phyloP scores from a whole-genome alignment of 352 stramenopile genomes.

The Phytophthora europaea region DNA sequence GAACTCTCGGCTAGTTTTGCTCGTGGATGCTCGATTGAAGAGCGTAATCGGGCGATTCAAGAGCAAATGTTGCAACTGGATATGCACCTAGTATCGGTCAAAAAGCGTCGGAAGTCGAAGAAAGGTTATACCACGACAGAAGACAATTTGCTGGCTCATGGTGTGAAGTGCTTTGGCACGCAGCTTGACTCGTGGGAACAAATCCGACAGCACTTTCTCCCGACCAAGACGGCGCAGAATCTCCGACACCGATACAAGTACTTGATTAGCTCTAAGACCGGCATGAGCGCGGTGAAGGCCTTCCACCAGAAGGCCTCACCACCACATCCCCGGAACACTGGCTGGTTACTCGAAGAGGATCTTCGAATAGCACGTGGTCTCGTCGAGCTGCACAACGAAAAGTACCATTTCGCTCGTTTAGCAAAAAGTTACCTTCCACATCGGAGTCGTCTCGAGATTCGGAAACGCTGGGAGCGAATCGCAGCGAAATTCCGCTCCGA shows the following conservation, averaged over 20 bases:
- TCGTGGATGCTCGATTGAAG: slow-evolving; percentile 52
- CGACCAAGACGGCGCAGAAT: slow-evolving; percentile 56
- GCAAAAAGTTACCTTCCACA: slow-evolving; percentile 71
- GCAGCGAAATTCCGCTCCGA: slow-evolving; percentile 42
- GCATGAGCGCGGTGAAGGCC: slow-evolving; percentile 68
- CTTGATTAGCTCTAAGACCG: slow-evolving; percentile 68
- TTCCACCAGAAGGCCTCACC: slow-evolving; percentile 55
- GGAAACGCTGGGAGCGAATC: slow-evolving; percentile 72
- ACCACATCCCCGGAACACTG: slow-evolving; percentile 41
- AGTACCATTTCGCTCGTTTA: slow-evolving; percentile 69
- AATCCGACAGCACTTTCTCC: slow-evolving; percentile 77
- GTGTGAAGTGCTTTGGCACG: slow-evolving; percentile 69
- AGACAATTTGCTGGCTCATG: slow-evolving; percentile 75
- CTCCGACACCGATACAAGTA: slow-evolving; percentile 80
- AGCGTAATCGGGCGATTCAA: slow-evolving; percentile 63
- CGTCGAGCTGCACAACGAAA: slow-evolving; percentile 72
- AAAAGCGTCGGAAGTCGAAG: slow-evolving; percentile 54
- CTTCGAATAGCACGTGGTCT: slow-evolving; percentile 78
- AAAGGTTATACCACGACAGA: slow-evolving; percentile 67
- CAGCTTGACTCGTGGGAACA: slow-evolving; percentile 61
- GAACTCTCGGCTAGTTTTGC: slow-evolving; percentile 61
- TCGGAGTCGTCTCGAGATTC: slow-evolving; percentile 70
- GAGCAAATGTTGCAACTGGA: slow-evolving; percentile 79
- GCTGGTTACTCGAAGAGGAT: slow-evolving; percentile 86
- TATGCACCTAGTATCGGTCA: slow-evolving; percentile 65